Percentiles rank a stretch among this genome's conserved stretches.
Conservation (phyloP, 257 asterid genomes). For the Fraxinus americana region DNA sequence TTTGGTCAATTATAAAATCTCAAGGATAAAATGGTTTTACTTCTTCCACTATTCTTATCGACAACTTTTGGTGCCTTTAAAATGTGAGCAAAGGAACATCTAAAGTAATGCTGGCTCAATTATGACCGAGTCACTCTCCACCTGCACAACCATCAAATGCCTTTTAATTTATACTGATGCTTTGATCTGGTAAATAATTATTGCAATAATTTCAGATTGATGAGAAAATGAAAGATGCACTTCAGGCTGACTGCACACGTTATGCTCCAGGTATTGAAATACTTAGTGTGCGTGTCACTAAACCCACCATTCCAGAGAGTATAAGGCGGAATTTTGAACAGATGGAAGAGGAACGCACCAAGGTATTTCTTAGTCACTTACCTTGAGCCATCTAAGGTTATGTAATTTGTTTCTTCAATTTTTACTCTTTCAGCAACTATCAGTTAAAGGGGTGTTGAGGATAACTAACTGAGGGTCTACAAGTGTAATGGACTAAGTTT, state of each 20-base stretch:
- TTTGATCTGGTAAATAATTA: background rate
- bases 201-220: conserved; percentile 64
- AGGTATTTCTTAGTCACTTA: conserved; percentile 50
- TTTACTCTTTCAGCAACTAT: conserved; percentile 3
- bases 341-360: conserved; percentile 99
- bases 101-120: conserved; percentile 9
- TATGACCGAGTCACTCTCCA: conserved; percentile 19
- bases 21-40: background rate
- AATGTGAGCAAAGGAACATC: background rate
- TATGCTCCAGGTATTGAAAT: conserved; percentile 99
- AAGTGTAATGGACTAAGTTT: too few relatives aligned
- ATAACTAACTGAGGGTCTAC: too few relatives aligned
- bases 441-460: background rate
- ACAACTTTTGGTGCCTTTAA: background rate
- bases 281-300: conserved; percentile 93
- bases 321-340: conserved; percentile 84
- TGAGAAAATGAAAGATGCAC: conserved; percentile 98
- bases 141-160: conserved; percentile 8
- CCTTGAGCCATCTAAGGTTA: background rate
- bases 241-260: conserved; percentile 97
- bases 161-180: conserved; percentile 7
- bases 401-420: conserved; percentile 5
- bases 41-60: background rate
- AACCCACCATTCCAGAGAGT: conserved; percentile 87
- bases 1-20: background rate